phyloP scores from a whole-genome alignment of 78 protist species.

The Planoprotostelium fungivorum region DNA sequence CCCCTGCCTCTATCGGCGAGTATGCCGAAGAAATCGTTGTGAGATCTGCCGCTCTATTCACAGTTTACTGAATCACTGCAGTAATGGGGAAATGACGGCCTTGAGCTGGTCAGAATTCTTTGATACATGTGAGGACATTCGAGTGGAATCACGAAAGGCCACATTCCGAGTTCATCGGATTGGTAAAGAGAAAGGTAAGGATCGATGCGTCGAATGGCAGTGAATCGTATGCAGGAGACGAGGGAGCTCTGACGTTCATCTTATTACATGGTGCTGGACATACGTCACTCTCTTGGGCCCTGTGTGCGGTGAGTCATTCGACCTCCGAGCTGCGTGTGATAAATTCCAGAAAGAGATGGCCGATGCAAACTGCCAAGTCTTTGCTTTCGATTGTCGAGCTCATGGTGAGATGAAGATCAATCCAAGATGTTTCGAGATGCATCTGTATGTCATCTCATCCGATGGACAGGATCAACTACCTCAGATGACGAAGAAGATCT shows the following conservation, averaged over 20 bases:
- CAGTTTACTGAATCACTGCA: not conserved
- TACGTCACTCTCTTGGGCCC: not conserved
- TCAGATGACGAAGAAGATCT: slow-evolving; percentile 31
- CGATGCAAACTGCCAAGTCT: not conserved
- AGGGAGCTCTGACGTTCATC: not conserved
- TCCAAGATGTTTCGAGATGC: too few relatives aligned
- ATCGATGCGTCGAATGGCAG: not conserved
- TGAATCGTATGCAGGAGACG: not conserved
- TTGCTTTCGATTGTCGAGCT: not conserved
- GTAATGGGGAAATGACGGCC: not conserved
- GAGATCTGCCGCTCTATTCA: not conserved
- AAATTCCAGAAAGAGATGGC: not conserved
- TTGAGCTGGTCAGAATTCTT: not conserved
- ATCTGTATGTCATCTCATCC: too few relatives aligned
- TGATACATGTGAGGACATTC: not conserved
- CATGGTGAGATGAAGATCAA: not conserved
- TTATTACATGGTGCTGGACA: not conserved
- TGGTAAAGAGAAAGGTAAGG: not conserved
- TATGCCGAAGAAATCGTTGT: not conserved
- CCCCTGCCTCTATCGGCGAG: not conserved
- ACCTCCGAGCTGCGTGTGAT: not conserved
- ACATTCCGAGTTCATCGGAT: not conserved
- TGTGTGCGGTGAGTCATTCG: not conserved
- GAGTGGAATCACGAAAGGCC: not conserved
- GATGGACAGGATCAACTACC: slow-evolving; percentile 21